These are phyloP conservation scores for Penicillium egyptiacum DNA, from an alignment of 495 filamentous ascomycete genomes.

Conservation along the genomic window DNA sequence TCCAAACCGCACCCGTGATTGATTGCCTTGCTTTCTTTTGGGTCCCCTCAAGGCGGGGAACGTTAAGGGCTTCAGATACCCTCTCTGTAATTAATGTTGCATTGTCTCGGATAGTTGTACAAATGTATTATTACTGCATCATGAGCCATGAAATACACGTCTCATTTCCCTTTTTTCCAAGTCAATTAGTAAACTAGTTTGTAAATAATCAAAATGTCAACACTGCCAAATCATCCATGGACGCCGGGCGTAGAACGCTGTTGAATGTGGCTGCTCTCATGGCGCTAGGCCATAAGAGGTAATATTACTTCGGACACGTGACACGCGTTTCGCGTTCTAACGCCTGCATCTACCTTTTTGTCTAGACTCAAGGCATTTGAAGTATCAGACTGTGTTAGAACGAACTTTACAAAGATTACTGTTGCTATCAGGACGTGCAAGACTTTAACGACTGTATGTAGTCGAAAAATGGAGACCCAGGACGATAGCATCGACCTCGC, in stretches of 20 bases:
- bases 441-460: neutral
- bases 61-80: slow-evolving; percentile 24
- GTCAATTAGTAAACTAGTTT: neutral
- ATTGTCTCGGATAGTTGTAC: slow-evolving; percentile 1
- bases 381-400: neutral
- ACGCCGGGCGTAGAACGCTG: neutral
- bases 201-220: neutral
- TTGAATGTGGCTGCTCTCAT: slow-evolving; percentile 1
- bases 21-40: slow-evolving; percentile 44
- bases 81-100: slow-evolving; percentile 10
- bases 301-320: slow-evolving; percentile 43
- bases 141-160: slow-evolving; percentile 4
- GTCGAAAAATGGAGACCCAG: slow-evolving; percentile 43
- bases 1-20: slow-evolving; percentile 75
- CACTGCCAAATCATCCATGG: neutral
- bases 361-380: neutral
- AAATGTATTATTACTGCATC: slow-evolving; percentile 12
- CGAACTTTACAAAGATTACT: no score
- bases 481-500: slow-evolving; percentile 50
- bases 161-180: neutral
- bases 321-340: slow-evolving; percentile 23
- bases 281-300: slow-evolving; percentile 29
- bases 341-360: neutral
- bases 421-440: neutral
- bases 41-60: neutral